A percentile compares a stretch with the other conserved stretches of the same genome.
Evolutionary conservation across 1,284 basidiomycete genomes (phyloP).

Genomic region (Mycosarcoma maydis): DNA sequence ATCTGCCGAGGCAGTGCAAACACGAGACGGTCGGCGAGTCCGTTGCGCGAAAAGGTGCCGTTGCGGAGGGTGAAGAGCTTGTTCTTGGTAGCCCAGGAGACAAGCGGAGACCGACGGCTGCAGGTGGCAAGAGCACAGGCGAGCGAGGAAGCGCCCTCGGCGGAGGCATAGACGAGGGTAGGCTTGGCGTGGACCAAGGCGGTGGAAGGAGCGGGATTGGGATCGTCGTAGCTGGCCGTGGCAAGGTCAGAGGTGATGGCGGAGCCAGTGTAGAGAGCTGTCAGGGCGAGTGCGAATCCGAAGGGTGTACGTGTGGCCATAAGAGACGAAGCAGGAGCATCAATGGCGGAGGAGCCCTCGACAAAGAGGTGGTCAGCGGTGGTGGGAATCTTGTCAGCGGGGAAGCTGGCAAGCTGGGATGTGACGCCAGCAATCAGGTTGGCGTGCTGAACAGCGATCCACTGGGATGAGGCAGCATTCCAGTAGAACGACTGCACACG

Average conservation of each 20-base stretch:
- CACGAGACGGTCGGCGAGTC: conserved; percentile 47
- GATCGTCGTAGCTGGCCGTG: conserved; percentile 41
- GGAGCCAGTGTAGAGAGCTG: conserved; percentile 60
- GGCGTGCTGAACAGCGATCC: conserved; percentile 50
- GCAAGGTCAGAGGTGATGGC: conserved; percentile 43
- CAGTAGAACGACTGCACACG: conserved; percentile 53
- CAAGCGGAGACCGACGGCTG: conserved; percentile 30
- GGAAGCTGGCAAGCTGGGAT: conserved; percentile 55
- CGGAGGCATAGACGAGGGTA: conserved; percentile 56
- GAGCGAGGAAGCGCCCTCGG: conserved; percentile 43
- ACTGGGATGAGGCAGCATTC: conserved; percentile 36
- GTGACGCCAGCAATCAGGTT: conserved; percentile 54
- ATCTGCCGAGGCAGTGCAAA: conserved; percentile 27
- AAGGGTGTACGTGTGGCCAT: conserved; percentile 41
- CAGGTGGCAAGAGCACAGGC: conserved; percentile 40
- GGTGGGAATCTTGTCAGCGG: conserved; percentile 58
- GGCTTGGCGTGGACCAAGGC: conserved; percentile 24
- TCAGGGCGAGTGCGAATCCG: conserved; percentile 53
- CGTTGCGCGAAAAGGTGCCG: conserved; percentile 37
- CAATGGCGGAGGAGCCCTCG: conserved; percentile 17
- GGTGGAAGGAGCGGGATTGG: conserved; percentile 24
- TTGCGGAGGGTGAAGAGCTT: conserved; percentile 57
- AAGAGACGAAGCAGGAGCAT: conserved; percentile 31
- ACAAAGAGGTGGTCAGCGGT: conserved; percentile 49
- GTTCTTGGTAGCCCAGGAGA: conserved; percentile 22